Conservation (phyloP, 1,284 basidiomycete species). For the Ceratobasidium sp. region DNA sequence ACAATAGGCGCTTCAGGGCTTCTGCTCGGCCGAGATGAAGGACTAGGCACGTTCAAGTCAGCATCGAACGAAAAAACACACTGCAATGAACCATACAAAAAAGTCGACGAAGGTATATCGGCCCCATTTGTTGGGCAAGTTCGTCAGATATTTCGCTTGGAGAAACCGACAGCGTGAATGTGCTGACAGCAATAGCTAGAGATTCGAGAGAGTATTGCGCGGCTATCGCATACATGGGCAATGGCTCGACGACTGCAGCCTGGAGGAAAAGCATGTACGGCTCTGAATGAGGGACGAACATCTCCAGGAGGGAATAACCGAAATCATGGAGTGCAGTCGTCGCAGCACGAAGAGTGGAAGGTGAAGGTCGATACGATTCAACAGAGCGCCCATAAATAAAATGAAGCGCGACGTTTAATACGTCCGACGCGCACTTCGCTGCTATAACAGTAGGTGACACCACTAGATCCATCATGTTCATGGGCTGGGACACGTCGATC, state of each 20-base stretch:
- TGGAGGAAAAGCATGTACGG: conserved; percentile 37
- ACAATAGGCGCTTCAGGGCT: conserved; percentile 59
- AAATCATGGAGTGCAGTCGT: conserved; percentile 27
- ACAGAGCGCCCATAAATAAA: conserved; percentile 39
- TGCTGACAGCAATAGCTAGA: conserved; percentile 65
- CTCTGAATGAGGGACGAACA: conserved; percentile 27
- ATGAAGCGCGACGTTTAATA: conserved; percentile 42
- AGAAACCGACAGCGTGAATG: conserved; percentile 65
- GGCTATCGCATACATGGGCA: conserved; percentile 67
- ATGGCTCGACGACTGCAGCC: conserved; percentile 61
- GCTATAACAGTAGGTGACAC: conserved; percentile 4
- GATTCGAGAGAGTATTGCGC: conserved; percentile 63
- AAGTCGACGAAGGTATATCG: conserved; percentile 60
- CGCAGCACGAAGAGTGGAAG: conserved; percentile 30
- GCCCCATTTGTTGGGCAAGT: conserved; percentile 48
- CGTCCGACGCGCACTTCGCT: conserved; percentile 18
- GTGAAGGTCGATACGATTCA: conserved; percentile 37
- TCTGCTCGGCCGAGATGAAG: conserved; percentile 60
- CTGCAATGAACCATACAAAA: conserved; percentile 50
- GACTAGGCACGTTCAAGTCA: conserved; percentile 43
- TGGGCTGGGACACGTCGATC: background rate
- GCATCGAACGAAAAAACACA: background rate
- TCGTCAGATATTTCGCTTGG: conserved; percentile 65
- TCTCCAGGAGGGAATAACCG: conserved; percentile 24
- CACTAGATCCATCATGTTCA: background rate